Percentiles rank a stretch among this genome's conserved stretches.
Evolutionary conservation across 1,284 basidiomycete genomes (phyloP).

Genomic region (Sporisorium graminicola): DNA sequence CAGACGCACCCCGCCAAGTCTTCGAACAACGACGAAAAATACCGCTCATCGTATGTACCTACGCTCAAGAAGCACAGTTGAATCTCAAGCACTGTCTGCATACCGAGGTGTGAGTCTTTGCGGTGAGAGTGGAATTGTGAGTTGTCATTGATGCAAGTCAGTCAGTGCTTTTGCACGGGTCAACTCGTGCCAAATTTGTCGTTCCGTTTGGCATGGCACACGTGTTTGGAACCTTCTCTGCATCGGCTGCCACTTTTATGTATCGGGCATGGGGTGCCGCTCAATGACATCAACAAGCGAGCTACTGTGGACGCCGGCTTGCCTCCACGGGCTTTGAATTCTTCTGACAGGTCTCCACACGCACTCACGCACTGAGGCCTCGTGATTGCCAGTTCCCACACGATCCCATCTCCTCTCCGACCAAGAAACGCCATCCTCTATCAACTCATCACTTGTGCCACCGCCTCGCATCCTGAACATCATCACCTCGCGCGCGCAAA

Average conservation of each 20-base stretch:
- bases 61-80: background rate
- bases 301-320: background rate
- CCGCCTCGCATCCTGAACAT: too few species aligned
- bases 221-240: too few species aligned
- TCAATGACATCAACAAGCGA: background rate
- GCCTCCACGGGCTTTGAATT: background rate
- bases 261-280: background rate
- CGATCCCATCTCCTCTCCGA: too few species aligned
- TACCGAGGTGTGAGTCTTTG: background rate
- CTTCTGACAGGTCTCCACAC: background rate
- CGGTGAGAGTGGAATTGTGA: background rate
- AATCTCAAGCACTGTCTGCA: background rate
- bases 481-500: background rate
- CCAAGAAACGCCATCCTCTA: too few species aligned
- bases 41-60: background rate
- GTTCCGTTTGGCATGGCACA: too few species aligned
- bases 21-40: background rate
- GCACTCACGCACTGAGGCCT: too few species aligned
- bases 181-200: background rate
- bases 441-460: too few species aligned
- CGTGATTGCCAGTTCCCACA: background rate
- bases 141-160: background rate
- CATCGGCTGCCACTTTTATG: background rate
- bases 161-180: too few species aligned
- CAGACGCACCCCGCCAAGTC: background rate